phyloP scores from a whole-genome alignment of 441 rosid genomes.

The Croton setiger region DNA sequence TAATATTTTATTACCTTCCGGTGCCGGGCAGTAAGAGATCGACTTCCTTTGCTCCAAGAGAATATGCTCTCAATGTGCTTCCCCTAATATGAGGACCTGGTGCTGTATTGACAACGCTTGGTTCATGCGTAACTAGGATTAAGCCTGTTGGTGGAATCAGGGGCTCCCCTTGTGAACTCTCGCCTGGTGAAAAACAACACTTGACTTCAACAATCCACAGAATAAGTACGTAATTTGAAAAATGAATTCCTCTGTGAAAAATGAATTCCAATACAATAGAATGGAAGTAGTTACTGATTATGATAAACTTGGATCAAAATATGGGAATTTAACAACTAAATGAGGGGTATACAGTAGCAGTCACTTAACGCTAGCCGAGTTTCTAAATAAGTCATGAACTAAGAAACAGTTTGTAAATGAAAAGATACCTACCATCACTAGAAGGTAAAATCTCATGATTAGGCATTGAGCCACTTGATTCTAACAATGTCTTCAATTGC shows the following conservation, averaged over 20 bases:
- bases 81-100: constrained; percentile 99
- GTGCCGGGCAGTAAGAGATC: constrained; percentile 95
- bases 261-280: neutral
- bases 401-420: neutral
- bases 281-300: neutral
- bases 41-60: constrained; percentile 84
- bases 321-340: neutral
- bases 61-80: constrained; percentile 64
- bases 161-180: constrained; percentile 48
- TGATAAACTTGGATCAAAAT: neutral
- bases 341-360: neutral
- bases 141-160: constrained; percentile 74
- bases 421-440: constrained; percentile 49
- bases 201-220: constrained; percentile 13
- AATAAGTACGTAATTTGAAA: neutral
- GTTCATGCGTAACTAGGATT: constrained; percentile 80
- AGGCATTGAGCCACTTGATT: constrained; percentile 43
- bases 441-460: constrained; percentile 42
- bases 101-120: constrained; percentile 57
- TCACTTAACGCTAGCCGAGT: neutral
- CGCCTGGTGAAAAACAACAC: constrained; percentile 36
- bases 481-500: constrained; percentile 55
- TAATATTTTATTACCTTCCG: constrained; percentile 56
- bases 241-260: neutral
- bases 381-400: neutral